phyloP scores from a whole-genome alignment of 2,329 filamentous ascomycete genomes.

The Fusarium sp. region DNA sequence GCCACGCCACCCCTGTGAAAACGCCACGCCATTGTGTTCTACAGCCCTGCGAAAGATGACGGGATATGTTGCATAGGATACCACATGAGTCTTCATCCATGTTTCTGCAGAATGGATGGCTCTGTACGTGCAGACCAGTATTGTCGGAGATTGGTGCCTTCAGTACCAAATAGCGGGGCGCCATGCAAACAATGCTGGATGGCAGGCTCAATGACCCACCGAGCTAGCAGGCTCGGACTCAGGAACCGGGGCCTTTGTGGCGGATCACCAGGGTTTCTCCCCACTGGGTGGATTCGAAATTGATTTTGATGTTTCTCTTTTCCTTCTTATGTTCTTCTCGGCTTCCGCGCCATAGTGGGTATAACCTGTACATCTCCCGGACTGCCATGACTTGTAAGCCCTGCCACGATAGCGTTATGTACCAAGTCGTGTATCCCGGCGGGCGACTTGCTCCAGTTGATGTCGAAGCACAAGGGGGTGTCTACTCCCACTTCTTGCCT shows the following conservation, averaged over 20 bases:
- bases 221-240: constrained; percentile 18
- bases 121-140: not conserved
- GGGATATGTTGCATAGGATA: constrained; percentile 10
- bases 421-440: constrained; percentile 15
- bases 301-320: constrained; percentile 3
- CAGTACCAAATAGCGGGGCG: constrained; percentile 31
- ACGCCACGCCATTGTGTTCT: constrained; percentile 8
- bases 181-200: constrained; percentile 28
- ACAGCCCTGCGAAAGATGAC: constrained; percentile 28
- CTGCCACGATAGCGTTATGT: not conserved
- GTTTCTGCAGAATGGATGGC: not conserved
- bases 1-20: not conserved
- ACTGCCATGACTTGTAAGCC: constrained; percentile 14
- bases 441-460: constrained; percentile 10
- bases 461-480: not conserved
- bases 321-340: not conserved
- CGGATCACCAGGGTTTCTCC: constrained; percentile 26
- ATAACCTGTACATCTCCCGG: not conserved
- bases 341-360: constrained; percentile 3
- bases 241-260: constrained; percentile 36
- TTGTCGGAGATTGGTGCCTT: constrained; percentile 34
- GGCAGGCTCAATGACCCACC: constrained; percentile 29
- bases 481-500: constrained; percentile 3
- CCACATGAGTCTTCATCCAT: constrained; percentile 11
- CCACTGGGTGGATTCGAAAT: constrained; percentile 6